Conservation (phyloP, 495 filamentous ascomycete genomes). For the Talaromyces wortmannii region DNA sequence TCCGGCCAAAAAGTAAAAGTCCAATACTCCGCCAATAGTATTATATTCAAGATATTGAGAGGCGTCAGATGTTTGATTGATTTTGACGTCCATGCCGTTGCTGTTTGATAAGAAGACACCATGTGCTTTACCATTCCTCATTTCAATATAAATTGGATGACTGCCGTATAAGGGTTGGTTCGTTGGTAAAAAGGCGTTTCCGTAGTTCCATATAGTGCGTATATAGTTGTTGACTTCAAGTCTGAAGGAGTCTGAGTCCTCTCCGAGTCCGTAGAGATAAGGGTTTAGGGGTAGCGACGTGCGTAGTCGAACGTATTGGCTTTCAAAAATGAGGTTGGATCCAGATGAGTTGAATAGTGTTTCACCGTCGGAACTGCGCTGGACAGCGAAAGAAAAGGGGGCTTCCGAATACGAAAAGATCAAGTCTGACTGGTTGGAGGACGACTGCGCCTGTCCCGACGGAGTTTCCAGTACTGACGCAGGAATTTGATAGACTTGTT, state of each 20-base stretch:
- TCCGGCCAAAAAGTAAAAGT: slow-evolving; percentile 48
- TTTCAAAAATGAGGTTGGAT: slow-evolving; percentile 40
- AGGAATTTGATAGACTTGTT: slow-evolving; percentile 76
- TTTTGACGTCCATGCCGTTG: slow-evolving; percentile 62
- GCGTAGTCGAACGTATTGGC: slow-evolving; percentile 49
- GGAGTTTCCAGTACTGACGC: slow-evolving; percentile 65
- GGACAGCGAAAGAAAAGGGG: slow-evolving; percentile 42
- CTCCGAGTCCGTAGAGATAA: slow-evolving; percentile 50
- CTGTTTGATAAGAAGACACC: slow-evolving; percentile 50
- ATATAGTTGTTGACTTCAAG: slow-evolving; percentile 41
- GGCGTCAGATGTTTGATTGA: slow-evolving; percentile 29
- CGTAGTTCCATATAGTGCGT: slow-evolving; percentile 39
- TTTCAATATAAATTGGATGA: slow-evolving; percentile 50
- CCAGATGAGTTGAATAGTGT: slow-evolving; percentile 43
- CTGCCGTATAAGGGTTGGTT: slow-evolving; percentile 42
- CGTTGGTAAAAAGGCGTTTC: slow-evolving; percentile 1
- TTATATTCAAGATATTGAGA: slow-evolving; percentile 61
- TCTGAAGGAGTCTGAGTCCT: slow-evolving; percentile 41
- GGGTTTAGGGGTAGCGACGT: slow-evolving; percentile 42
- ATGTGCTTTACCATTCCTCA: slow-evolving; percentile 26
- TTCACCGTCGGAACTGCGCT: slow-evolving; percentile 38
- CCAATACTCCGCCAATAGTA: slow-evolving; percentile 46
- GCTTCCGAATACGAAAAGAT: slow-evolving; percentile 40
- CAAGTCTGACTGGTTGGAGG: slow-evolving; percentile 20
- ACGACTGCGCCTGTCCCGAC: background rate